Percentiles rank a stretch among this genome's conserved stretches.
These are phyloP conservation scores for Penicillium soppii DNA, from an alignment of 495 filamentous ascomycete genomes.

Conservation along the genomic window DNA sequence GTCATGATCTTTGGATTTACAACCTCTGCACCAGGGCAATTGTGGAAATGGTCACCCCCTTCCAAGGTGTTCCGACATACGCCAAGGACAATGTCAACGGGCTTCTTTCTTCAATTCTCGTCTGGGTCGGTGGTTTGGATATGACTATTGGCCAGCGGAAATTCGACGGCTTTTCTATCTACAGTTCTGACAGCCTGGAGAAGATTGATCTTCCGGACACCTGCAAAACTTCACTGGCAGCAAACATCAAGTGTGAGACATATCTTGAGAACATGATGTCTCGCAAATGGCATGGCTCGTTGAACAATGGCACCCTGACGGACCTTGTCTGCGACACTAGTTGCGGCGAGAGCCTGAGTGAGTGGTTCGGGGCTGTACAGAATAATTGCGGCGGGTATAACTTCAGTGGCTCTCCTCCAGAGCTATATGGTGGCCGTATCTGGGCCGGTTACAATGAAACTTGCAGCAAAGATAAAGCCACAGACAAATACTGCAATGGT, in stretches of 20 bases:
- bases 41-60: conserved; percentile 59
- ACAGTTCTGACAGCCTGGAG: conserved; percentile 1
- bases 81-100: conserved; percentile 17
- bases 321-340: conserved; percentile 2
- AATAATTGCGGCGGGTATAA: conserved; percentile 1
- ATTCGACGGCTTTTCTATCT: conserved; percentile 3
- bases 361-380: conserved; percentile 1
- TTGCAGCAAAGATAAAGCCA: conserved; percentile 15
- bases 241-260: conserved; percentile 1
- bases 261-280: neutral
- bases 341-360: neutral
- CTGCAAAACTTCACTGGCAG: conserved; percentile 2
- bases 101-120: conserved; percentile 5
- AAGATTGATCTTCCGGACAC: neutral
- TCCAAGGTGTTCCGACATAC: conserved; percentile 17
- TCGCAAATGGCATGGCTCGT: neutral
- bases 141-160: conserved; percentile 1
- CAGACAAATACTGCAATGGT: conserved; percentile 1
- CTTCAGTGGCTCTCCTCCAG: conserved; percentile 1
- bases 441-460: conserved; percentile 21
- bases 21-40: conserved; percentile 74
- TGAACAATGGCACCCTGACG: conserved; percentile 8
- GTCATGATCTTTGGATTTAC: conserved; percentile 58
- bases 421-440: conserved; percentile 6
- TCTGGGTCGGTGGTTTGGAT: conserved; percentile 1